Base-by-base conservation (phyloP, 2,329 filamentous ascomycete genomes). In the Curvularia hawaiiensis region DNA sequence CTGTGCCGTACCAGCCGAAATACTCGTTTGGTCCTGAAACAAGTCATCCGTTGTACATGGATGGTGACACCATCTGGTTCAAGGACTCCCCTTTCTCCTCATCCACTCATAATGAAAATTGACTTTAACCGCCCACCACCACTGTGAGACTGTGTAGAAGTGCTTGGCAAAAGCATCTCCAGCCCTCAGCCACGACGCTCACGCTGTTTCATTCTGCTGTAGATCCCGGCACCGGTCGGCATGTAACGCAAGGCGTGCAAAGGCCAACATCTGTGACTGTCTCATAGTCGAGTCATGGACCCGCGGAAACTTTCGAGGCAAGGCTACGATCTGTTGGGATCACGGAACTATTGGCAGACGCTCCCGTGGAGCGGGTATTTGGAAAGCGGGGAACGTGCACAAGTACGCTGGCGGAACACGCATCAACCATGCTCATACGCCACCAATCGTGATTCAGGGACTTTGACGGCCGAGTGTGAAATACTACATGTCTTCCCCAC, bases 341-440 rank as follows among this genome's bases (percentile, higher is more conserved):
- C 55, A 40, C 39, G 50, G 45, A 40, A 31, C 22, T 40, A 46
- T 50, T 58, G 50, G 50, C 45, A 46, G 49, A 33, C 33, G 50
- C 33, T 26, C 41, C 50, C 52, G 50, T 57, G 33, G 30, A 44
- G 22, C 33, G 50, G 54, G 44, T 40, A 45, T 40, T 44, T 40
- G 44, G 50, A 40, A 45, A 45, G 55, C 41, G 55, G 55, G 50
- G 55, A 43, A 48, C 50, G 50, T 57, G 54, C 54, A 45, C 35
- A 58, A 43, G 50, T 24, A 31, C 40, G 33, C 50, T 40, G 38
- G 20, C 26, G 44, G 30, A 43, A 50, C 44, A 45, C 43, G 45
- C 55, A 50, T 41, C 24, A 46, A 39, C 55, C 26, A 50, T 56
- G 51, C 40, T 30, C 45, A 35, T 38, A 47, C 33, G 44, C 50